Percentiles rank a stretch among this genome's conserved stretches.
phyloP scores from a whole-genome alignment of 441 rosid genomes.

The Lepidium campestre region DNA sequence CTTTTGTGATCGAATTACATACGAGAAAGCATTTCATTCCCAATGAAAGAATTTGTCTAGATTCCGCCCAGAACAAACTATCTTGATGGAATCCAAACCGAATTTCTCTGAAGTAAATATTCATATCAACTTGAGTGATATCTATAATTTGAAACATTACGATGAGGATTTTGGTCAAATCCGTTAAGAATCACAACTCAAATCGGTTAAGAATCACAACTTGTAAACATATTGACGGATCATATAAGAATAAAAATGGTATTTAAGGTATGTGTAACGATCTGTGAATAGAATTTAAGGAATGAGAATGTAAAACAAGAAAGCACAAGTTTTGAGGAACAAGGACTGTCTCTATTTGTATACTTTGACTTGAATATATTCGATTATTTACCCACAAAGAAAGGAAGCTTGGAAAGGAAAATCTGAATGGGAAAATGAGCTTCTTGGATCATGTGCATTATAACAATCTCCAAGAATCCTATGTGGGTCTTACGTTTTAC shows the following conservation, averaged over 20 bases:
- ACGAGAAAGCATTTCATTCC: too few relatives aligned
- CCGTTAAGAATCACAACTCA: too few relatives aligned
- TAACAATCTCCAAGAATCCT: conserved; percentile 17
- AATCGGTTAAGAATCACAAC: too few relatives aligned
- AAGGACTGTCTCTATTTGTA: not conserved
- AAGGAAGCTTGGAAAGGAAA: conserved; percentile 15
- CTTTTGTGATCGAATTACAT: too few relatives aligned
- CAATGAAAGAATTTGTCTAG: too few relatives aligned
- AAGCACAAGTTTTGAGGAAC: conserved; percentile 12
- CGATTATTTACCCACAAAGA: not conserved
- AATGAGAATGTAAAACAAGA: conserved; percentile 20
- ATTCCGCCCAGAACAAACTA: too few relatives aligned
- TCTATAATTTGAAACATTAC: not conserved
- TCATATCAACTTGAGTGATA: not conserved
- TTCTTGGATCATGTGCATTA: conserved; percentile 30
- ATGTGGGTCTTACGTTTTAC: not conserved
- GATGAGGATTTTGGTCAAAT: not conserved
- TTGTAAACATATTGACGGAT: not conserved
- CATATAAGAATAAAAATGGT: not conserved
- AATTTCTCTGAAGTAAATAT: too few relatives aligned
- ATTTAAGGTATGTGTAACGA: conserved; percentile 1
- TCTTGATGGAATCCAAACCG: too few relatives aligned
- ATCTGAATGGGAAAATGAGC: conserved; percentile 26
- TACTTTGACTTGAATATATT: conserved; percentile 14
- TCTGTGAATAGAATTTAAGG: not conserved